phyloP scores from a whole-genome alignment of 352 stramenopile genomes.

The Phytophthora podocarpi region DNA sequence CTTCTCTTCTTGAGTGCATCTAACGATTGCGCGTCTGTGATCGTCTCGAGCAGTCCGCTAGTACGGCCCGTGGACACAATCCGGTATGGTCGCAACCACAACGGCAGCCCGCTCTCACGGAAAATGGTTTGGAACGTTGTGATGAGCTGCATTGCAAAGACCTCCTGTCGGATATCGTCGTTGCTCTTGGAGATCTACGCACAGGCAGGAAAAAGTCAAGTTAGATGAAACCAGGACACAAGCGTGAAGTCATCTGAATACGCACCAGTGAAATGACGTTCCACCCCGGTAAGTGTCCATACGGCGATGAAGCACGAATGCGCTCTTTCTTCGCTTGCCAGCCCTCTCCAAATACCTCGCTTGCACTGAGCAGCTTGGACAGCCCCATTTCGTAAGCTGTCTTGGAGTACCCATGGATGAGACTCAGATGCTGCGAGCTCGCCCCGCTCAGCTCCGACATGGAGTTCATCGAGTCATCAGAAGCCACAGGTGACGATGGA shows the following conservation, averaged over 20 bases:
- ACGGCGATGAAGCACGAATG: slow-evolving; percentile 85
- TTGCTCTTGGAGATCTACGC: slow-evolving; percentile 96
- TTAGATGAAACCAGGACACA: neutral
- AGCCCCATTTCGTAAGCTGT: slow-evolving; percentile 72
- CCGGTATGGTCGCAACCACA: slow-evolving; percentile 94
- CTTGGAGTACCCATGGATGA: slow-evolving; percentile 67
- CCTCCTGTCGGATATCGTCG: slow-evolving; percentile 96
- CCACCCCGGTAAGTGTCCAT: slow-evolving; percentile 89
- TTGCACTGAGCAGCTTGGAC: slow-evolving; percentile 63
- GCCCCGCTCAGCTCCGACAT: slow-evolving; percentile 20
- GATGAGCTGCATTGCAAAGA: slow-evolving; percentile 97
- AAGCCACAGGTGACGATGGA: slow-evolving; percentile 3
- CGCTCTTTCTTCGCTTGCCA: slow-evolving; percentile 95
- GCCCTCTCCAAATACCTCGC: slow-evolving; percentile 90
- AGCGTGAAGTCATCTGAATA: neutral
- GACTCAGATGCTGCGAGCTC: slow-evolving; percentile 21
- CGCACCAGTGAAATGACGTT: slow-evolving; percentile 91
- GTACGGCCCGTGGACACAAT: slow-evolving; percentile 93
- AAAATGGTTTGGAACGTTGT: slow-evolving; percentile 94
- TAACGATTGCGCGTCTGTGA: slow-evolving; percentile 95
- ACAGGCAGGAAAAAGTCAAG: slow-evolving; percentile 1
- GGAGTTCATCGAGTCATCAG: slow-evolving; percentile 30
- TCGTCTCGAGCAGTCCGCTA: slow-evolving; percentile 95
- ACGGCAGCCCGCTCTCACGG: slow-evolving; percentile 83
- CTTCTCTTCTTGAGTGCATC: slow-evolving; percentile 94